Base-by-base conservation (phyloP, 495 filamentous ascomycete genomes). In the Aspergillus indologenus region DNA sequence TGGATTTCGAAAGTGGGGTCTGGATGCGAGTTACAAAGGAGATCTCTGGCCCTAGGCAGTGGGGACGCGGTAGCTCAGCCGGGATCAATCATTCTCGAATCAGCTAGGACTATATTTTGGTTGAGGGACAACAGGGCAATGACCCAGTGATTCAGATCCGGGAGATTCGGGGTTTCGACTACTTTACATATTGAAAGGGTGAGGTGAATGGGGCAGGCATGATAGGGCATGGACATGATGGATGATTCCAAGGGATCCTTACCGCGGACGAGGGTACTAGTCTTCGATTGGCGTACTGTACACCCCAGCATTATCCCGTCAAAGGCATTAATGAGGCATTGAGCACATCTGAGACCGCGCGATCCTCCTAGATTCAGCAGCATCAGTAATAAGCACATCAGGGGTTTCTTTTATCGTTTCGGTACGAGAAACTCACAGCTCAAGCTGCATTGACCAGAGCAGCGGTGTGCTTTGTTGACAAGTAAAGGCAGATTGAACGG, bases 341-440 rank as follows among this genome's bases (percentile, higher is more conserved):
- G 0, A 48, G 46, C 8, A 34, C 29, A 6, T 24, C 45, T 7
- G 68, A 66, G 18, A 58, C 54, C 17, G 62, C 58, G n/a, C 62
- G 66, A 20, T 52, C 53, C 60, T 83, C 79, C 67, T 80, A 83
- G 62, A 75, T 84, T n/a, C 65, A 83, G 82, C 63, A 80, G 77
- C 48, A 73, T 84, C 51, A 81, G 82, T 62, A 79, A 80, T 61
- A 72, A 78, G 58, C 53, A 62, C 1, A 61, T 73, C 1, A 80
- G 82, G 1, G 75, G 81, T 61, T 84, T 82, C 53, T n/a, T n/a
- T n/a, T n/a, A 65, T 84, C 1, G 70, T 85, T 45, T 84, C 82
- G 0, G 68, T 75, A 1, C 76, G 81, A 5, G 75, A 84, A 54
- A 71, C 70, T 8, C 76, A 78, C 59, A 67, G 76, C 20, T 71